Conservation (phyloP, 2,329 filamentous ascomycete species). For the Stemphylium vesicarium region DNA sequence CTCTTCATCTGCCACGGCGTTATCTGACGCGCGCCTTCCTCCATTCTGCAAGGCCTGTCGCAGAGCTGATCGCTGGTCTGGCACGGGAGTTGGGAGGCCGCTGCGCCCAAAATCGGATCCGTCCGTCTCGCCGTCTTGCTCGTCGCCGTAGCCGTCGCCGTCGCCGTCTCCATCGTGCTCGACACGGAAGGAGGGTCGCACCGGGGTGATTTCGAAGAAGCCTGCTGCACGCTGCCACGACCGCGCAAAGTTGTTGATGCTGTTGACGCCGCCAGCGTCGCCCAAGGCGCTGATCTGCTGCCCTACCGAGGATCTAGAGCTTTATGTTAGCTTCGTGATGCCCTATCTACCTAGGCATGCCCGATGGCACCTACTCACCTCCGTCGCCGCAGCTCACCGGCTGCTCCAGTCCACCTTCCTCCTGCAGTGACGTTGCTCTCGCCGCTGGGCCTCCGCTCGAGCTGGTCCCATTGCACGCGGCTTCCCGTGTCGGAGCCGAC, state of each 20-base stretch:
- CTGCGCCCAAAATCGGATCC: constrained; percentile 42
- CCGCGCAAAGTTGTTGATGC: constrained; percentile 88
- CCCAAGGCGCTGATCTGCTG: constrained; percentile 60
- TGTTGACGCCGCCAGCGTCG: constrained; percentile 89
- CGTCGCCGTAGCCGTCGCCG: constrained; percentile 37
- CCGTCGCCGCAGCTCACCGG: constrained; percentile 45
- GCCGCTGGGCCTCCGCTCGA: constrained; percentile 38
- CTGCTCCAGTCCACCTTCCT: constrained; percentile 28
- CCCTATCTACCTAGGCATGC: neutral
- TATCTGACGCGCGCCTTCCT: constrained; percentile 47
- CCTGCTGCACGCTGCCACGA: constrained; percentile 91
- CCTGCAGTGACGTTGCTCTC: constrained; percentile 37
- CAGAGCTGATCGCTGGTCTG: constrained; percentile 52
- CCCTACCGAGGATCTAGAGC: constrained; percentile 54
- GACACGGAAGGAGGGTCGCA: constrained; percentile 73
- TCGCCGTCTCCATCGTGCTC: constrained; percentile 42
- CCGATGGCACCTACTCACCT: constrained; percentile 30
- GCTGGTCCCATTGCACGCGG: constrained; percentile 49
- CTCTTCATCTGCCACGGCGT: constrained; percentile 47
- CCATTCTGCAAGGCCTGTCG: constrained; percentile 49
- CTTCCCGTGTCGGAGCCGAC: constrained; percentile 46
- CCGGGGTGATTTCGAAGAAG: constrained; percentile 86
- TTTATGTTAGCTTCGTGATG: constrained; percentile 7
- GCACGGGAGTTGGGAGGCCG: constrained; percentile 37
- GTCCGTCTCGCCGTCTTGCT: constrained; percentile 37